Base-by-base conservation (phyloP, 768 basidiomycete species). In the Lyophyllum shimeji region DNA sequence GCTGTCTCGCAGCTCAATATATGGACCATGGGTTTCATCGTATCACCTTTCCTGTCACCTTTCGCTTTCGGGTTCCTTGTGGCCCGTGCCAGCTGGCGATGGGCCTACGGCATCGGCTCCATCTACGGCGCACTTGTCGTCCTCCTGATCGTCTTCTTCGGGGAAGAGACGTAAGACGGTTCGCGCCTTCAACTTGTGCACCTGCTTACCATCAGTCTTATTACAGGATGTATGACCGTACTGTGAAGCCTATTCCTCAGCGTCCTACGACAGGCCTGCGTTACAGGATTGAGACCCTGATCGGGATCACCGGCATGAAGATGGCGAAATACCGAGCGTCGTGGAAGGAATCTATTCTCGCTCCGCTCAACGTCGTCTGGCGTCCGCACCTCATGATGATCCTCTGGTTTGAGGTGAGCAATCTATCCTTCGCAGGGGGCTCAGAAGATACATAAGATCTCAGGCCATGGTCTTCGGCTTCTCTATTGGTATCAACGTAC, bases 51-150 rank as follows among this genome's bases (percentile, higher is more conserved):
- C 72, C 61, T 82, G 6, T 84, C 83, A 1, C 87, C 86, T 0
- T 86, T 85, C 63, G 76, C 80, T 1, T 84, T 86, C 60, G 86
- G 87, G 0, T 89, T 86, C 72, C 72, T 87, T 6, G 82, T 85
- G 1, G 85, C 84, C 0, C 73, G 81, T 2, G 72, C 79, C 8
- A 75, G 69, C 46, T 86, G 82, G 82, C 69, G 84, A 39, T 86
- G 85, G 85, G 75, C 84, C 13, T 87, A 87, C 56, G 85, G 83
- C 18, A 82, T 86, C 47, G 87, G 83, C 0, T 79, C 76, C 23
- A 78, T 87, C 15, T 89, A 87, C 62, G 71, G 63, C 73, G 50
- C 77, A 69, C 27, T 78, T 67, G 58, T 76, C 69, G 67, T 65
- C 67, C n/a, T 75, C 66, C 20, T 81, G 73, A 21, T 79, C 72